Base-by-base conservation (phyloP, 352 stramenopile genomes). In the Phytopythium boreale region DNA sequence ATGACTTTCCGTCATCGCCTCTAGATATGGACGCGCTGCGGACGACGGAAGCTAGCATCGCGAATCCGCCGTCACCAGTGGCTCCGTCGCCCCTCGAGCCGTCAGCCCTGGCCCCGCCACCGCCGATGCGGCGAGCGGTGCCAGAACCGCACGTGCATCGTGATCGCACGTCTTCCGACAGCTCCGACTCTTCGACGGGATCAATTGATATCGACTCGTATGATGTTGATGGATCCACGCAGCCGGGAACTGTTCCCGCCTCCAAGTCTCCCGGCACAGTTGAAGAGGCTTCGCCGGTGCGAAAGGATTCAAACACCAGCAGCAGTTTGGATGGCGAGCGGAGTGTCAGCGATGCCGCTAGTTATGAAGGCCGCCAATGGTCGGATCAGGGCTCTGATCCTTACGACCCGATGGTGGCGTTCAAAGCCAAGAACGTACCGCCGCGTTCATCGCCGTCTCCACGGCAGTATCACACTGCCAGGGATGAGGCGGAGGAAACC, bases 201-300 rank as follows among this genome's bases (percentile, higher is more conserved):
- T 92, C 83, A 4, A 90, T 92, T 43, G 81, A 92, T 49, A 88
- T 90, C 64, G 84, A 92, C 52, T 74, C 79, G 39, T 86, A 81
- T 29, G 75, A 89, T 36, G 70, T 64, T 0, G 62, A 60, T 17
- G 56, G 27, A 19, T 29, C 56, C 1, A 8, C 39, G 0, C 41
- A 46, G 4, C 41, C 24, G 26, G 26, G 34, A 27, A 20, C 36
- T 9, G 20, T 11, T 7, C 7, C 39, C 27, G 26, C 41, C 9
- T 51, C 56, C 14, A 59, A 46, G 31, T 46, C 52, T 20, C 52
- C 29, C 5, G 29, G 19, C 4, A 15, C 52, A 14, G 31, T 43
- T 24, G 49, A 56, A 37, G 49, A 56, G 1, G 49, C 49, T 20
- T 56, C 49, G 26, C 49, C 49, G 11, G 29, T 59, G 31, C 9